A percentile compares a stretch with the other conserved stretches of the same genome.
Conservation (phyloP, 2,329 filamentous ascomycete genomes). For the Blumeria graminis region DNA sequence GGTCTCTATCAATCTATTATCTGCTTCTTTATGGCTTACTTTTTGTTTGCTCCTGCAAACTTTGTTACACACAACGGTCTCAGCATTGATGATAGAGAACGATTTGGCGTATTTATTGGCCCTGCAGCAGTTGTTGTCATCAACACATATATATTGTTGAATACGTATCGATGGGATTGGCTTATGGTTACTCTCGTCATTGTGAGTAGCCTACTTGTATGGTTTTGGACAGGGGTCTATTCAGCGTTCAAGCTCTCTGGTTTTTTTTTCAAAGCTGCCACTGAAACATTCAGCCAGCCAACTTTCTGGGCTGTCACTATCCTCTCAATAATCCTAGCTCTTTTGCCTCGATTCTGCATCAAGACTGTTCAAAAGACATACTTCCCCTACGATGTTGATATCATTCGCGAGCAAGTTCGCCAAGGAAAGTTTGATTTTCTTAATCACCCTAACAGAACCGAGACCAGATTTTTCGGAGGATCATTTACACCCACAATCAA, state of each 20-base stretch:
- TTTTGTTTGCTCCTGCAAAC: conserved; percentile 44
- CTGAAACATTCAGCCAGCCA: conserved; percentile 56
- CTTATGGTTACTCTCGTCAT: conserved; percentile 61
- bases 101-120: conserved; percentile 71
- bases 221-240: conserved; percentile 90
- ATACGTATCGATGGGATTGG: conserved; percentile 97
- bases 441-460: conserved; percentile 13
- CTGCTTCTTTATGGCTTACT: conserved; percentile 78
- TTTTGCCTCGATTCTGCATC: conserved; percentile 67
- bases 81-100: conserved; percentile 52
- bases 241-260: conserved; percentile 24
- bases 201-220: conserved; percentile 70
- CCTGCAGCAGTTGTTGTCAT: conserved; percentile 68
- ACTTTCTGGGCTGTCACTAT: conserved; percentile 74
- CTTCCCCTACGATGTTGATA: conserved; percentile 79
- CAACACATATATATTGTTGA: conserved; percentile 86
- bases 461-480: conserved; percentile 19
- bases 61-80: conserved; percentile 51
- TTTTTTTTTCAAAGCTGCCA: conserved; percentile 54
- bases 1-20: conserved; percentile 87
- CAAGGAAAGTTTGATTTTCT: conserved; percentile 63
- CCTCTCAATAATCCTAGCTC: conserved; percentile 54
- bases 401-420: conserved; percentile 76
- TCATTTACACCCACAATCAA: conserved; percentile 25
- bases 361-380: conserved; percentile 88